Conservation (phyloP, 2,329 filamentous ascomycete genomes). For the Fusarium palustre region DNA sequence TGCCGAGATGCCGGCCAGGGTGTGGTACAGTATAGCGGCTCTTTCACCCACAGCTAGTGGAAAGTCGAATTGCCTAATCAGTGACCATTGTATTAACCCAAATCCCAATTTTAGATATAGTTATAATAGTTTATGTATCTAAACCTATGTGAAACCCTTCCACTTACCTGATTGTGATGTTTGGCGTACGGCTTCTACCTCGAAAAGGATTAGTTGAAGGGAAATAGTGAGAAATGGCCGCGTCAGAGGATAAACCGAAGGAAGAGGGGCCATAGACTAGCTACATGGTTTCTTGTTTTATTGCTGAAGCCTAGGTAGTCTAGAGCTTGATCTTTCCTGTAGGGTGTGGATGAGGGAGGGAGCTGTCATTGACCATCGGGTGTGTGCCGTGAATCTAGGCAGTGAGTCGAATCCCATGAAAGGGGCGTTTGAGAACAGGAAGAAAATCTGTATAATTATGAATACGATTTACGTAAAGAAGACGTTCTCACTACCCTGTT, state of each 20-base stretch:
- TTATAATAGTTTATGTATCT: neutral
- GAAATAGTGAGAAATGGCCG: neutral
- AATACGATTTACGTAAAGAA: neutral
- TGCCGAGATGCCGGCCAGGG: slow-evolving; percentile 36
- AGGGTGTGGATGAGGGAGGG: neutral
- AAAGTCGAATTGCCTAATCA: neutral
- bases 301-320: slow-evolving; percentile 8
- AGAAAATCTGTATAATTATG: neutral
- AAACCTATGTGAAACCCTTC: neutral
- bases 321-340: slow-evolving; percentile 3
- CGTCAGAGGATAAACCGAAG: slow-evolving; percentile 1
- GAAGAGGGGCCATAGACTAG: neutral
- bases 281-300: slow-evolving; percentile 6
- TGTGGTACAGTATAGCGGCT: slow-evolving; percentile 11
- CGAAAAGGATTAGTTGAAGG: neutral
- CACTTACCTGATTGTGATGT: neutral
- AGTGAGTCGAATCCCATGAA: slow-evolving; percentile 5
- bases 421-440: neutral
- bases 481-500: neutral
- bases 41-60: neutral
- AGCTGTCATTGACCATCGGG: neutral
- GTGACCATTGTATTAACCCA: neutral
- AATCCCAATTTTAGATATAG: neutral
- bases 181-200: neutral
- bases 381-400: slow-evolving; percentile 1